Conservation (phyloP, 2,329 filamentous ascomycete genomes). For the Leptographium radiaticola region DNA sequence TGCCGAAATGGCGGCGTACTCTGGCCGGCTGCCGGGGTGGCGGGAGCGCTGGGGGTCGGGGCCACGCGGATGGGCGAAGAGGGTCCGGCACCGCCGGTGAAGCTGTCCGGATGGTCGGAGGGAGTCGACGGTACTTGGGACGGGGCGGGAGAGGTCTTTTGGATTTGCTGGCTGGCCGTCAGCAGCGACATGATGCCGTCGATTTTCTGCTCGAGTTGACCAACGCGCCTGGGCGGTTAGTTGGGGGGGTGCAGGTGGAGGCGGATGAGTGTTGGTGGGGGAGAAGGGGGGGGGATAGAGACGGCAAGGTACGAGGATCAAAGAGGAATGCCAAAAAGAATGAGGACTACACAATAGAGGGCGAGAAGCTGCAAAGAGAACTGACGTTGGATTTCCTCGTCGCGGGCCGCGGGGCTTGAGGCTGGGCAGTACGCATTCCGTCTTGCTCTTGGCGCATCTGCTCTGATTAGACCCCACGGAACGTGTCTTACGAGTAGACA, state of each 20-base stretch:
- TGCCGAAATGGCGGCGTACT: background rate
- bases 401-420: conserved; percentile 13
- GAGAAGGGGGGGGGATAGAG: too few species aligned
- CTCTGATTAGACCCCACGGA: background rate
- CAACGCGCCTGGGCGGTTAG: conserved; percentile 18
- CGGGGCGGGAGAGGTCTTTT: background rate
- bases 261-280: background rate
- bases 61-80: background rate
- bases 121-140: background rate
- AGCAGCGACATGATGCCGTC: conserved; percentile 26
- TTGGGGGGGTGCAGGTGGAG: background rate
- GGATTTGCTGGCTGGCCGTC: conserved; percentile 18
- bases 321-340: background rate
- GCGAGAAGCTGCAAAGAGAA: background rate
- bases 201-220: conserved; percentile 25
- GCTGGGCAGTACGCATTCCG: conserved; percentile 11
- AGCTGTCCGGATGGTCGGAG: background rate
- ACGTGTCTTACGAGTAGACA: too few species aligned
- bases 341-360: background rate
- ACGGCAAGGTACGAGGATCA: background rate
- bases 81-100: background rate
- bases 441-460: conserved; percentile 11
- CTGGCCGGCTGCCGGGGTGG: background rate
- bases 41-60: background rate
- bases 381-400: conserved; percentile 12